Evolutionary conservation across 768 basidiomycete species (phyloP), one percentile per base, ranked within the genome.

Genomic region (Rhizopogon vulgaris): DNA sequence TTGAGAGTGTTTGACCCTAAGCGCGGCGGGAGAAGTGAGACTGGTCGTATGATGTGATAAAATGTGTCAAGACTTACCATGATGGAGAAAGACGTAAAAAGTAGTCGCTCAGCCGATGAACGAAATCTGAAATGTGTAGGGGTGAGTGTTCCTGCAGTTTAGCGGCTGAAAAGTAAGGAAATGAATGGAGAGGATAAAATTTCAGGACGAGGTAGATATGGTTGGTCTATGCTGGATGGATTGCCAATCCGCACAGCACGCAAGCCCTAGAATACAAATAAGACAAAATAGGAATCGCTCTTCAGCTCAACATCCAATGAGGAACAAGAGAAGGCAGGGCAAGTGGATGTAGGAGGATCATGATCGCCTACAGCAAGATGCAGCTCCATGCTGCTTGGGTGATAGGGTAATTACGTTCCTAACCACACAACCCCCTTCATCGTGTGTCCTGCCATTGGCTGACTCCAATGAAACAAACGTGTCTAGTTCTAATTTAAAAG

Each of bases 1-100:
- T 75, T 56, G 87, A 90, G 42, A 93, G 82, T 4, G 86, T 91
- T 83, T 93, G 90, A 67, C 90, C 90, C 90, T 90, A 51, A 49
- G 41, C 51, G 53, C 38, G 34, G 3, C 11, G 28, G 8, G 7
- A 27, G 45, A 30, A 6, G 41, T 60, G 49, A 57, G 45, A 47
- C 37, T 36, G 39, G 39, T 40, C n/a, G 14, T 30, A 53, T 36
- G 49, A 41, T 45, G 3, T 30, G 41, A 52, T 37, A 24, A n/a
- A 10, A 54, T 30, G 39, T 30, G 47, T 39, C 36, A 17, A 10
- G 15, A 28, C 66, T 53, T 39, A 66, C 67, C 67, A 68, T 68
- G 45, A 53, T 52, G 40, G 45, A 52, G 53, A 51, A 49, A 60
- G 64, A 66, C 60, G 56, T 63, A 63, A 61, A 22, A 34, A 10